Percentiles rank a stretch among this genome's conserved stretches.
Evolutionary conservation across 1,284 basidiomycete genomes (phyloP).

Genomic region (Cryptococcus hybrid): DNA sequence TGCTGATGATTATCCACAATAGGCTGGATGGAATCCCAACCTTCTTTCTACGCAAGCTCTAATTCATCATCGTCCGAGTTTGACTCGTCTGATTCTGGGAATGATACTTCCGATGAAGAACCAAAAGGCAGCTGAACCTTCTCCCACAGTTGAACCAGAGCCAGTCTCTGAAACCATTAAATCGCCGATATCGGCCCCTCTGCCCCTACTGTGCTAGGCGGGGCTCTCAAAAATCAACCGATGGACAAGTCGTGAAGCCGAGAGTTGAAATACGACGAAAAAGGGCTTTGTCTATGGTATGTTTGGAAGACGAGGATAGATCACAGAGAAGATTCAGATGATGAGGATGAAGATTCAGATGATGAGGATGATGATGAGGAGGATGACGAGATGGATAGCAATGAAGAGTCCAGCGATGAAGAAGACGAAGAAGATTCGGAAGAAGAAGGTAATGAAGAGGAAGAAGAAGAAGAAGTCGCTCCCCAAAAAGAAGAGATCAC

Average conservation of each 20-base stretch:
- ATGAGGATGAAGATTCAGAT: conserved; percentile 7
- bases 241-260: conserved; percentile 29
- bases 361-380: conserved; percentile 17
- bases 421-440: conserved; percentile 17
- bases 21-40: conserved; percentile 45
- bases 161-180: neutral
- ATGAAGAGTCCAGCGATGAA: conserved; percentile 16
- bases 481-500: conserved; percentile 45
- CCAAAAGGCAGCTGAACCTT: conserved; percentile 6
- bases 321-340: conserved; percentile 6
- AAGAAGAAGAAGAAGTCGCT: conserved; percentile 16
- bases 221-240: conserved; percentile 29
- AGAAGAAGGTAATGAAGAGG: conserved; percentile 17
- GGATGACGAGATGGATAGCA: conserved; percentile 14
- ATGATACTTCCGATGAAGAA: conserved; percentile 25
- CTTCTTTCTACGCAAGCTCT: conserved; percentile 27
- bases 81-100: conserved; percentile 47
- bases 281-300: conserved; percentile 16
- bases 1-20: neutral
- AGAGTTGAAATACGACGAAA: conserved; percentile 27
- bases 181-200: neutral
- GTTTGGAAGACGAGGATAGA: conserved; percentile 2
- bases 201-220: conserved; percentile 13
- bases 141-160: neutral
- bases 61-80: conserved; percentile 43